Evolutionary conservation across 2,329 filamentous ascomycete species (phyloP).

Genomic region (Fusarium goolgardi): DNA sequence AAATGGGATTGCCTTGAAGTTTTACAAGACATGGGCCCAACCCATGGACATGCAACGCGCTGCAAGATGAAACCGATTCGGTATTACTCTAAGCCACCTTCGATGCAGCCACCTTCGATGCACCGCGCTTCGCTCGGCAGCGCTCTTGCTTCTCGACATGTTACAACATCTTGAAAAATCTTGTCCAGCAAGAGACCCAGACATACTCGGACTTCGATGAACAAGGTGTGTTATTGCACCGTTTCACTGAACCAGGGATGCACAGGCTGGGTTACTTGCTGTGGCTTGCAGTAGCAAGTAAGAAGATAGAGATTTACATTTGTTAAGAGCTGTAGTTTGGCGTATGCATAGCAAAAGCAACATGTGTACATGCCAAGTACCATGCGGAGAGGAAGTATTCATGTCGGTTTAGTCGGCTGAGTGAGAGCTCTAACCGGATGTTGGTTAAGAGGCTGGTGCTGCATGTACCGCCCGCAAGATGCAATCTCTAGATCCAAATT

Average conservation of each 20-base stretch:
- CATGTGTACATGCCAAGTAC: not conserved
- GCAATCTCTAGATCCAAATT: conserved; percentile 32
- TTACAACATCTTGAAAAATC: not conserved
- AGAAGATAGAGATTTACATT: conserved; percentile 6
- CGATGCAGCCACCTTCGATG: conserved; percentile 11
- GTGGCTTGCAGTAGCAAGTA: conserved; percentile 41
- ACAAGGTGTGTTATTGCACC: conserved; percentile 23
- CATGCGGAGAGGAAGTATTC: not conserved
- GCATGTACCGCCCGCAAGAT: conserved; percentile 22
- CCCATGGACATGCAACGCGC: not conserved
- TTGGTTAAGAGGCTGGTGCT: conserved; percentile 8
- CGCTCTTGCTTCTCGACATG: conserved; percentile 2
- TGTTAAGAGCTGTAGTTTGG: conserved; percentile 16
- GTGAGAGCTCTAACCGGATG: conserved; percentile 18
- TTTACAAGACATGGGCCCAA: not conserved
- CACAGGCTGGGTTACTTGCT: conserved; percentile 7
- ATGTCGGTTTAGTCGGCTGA: conserved; percentile 34
- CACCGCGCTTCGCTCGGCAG: conserved; percentile 19
- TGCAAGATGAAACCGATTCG: conserved; percentile 1
- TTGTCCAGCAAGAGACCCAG: not conserved
- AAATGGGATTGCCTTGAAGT: not conserved
- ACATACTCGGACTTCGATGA: not conserved
- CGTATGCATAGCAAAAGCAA: conserved; percentile 9
- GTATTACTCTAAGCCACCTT: not conserved
- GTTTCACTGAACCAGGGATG: conserved; percentile 25